A percentile compares a stretch with the other conserved stretches of the same genome.
phyloP scores from a whole-genome alignment of 2,329 filamentous ascomycete genomes.

The Hysterium pulicare region DNA sequence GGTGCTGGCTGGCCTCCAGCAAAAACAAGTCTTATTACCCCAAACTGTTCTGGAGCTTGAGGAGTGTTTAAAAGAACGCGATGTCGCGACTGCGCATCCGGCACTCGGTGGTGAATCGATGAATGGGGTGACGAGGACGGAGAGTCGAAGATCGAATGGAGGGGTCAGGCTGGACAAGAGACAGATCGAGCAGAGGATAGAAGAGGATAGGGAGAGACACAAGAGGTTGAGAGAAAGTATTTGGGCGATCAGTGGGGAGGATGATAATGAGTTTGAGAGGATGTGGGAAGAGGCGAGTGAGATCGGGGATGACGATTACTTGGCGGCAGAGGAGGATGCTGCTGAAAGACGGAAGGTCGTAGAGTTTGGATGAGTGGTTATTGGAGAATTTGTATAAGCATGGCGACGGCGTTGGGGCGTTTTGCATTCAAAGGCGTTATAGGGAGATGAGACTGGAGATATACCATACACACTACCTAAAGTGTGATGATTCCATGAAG shows the following conservation, averaged over 20 bases:
- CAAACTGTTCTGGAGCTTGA: conserved; percentile 78
- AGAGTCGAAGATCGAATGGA: conserved; percentile 29
- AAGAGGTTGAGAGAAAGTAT: conserved; percentile 89
- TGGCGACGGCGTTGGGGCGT: not conserved
- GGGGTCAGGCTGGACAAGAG: conserved; percentile 67
- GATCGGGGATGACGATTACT: conserved; percentile 80
- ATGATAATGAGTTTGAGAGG: conserved; percentile 70
- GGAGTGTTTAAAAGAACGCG: conserved; percentile 75
- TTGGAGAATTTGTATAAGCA: not conserved
- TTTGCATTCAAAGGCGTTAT: not conserved
- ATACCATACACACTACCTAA: too few relatives aligned
- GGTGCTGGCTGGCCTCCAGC: conserved; percentile 67
- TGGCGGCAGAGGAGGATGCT: conserved; percentile 71
- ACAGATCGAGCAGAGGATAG: conserved; percentile 92
- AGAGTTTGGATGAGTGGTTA: conserved; percentile 30
- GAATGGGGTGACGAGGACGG: conserved; percentile 16
- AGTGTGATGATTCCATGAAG: too few relatives aligned
- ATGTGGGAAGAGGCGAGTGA: conserved; percentile 87
- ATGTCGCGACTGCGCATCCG: conserved; percentile 41
- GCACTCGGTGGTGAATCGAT: conserved; percentile 12
- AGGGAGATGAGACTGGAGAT: conserved; percentile 12
- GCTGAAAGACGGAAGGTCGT: conserved; percentile 51
- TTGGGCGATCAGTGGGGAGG: conserved; percentile 74
- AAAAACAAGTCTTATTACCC: conserved; percentile 68
- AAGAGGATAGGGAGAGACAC: conserved; percentile 93